Percentiles rank a stretch among this genome's conserved stretches.
Evolutionary conservation across 148 eudicot species (phyloP).

Genomic region (Linanthus parryae): DNA sequence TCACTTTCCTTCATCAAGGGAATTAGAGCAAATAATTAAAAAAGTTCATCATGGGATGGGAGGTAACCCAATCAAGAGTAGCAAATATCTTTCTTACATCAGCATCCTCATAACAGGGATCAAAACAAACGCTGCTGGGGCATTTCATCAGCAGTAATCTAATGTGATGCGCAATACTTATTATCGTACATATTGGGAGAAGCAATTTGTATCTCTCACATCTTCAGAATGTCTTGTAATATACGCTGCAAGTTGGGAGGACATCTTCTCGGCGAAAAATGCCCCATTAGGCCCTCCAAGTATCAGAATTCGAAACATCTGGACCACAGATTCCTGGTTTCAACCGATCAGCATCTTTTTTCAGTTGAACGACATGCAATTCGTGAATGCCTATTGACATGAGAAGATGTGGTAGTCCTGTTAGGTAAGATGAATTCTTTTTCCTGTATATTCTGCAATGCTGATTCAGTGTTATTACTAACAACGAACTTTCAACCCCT

Average conservation of each 20-base stretch:
- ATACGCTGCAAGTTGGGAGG: conserved; percentile 70
- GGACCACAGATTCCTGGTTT: too few species aligned
- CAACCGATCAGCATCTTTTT: too few species aligned
- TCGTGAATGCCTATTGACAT: conserved; percentile 25
- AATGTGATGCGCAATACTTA: too few species aligned
- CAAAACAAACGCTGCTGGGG: too few species aligned
- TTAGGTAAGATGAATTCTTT: conserved; percentile 26
- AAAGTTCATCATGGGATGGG: too few species aligned
- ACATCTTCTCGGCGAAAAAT: conserved; percentile 79
- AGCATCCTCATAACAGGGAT: too few species aligned
- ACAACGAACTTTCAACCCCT: conserved; percentile 34
- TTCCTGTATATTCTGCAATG: conserved; percentile 25
- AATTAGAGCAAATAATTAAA: too few species aligned
- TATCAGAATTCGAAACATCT: conserved; percentile 20
- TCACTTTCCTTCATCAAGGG: too few species aligned
- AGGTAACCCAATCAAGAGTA: too few species aligned
- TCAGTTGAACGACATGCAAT: too few species aligned
- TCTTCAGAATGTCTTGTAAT: conserved; percentile 56
- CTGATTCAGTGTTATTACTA: conserved; percentile 57
- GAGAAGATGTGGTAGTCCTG: conserved; percentile 30
- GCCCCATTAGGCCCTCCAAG: conserved; percentile 83
- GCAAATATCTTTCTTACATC: too few species aligned
- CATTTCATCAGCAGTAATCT: too few species aligned
- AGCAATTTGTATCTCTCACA: conserved; percentile 19
- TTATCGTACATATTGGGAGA: conserved; percentile 39